Base-by-base conservation (phyloP, 2,329 filamentous ascomycete genomes). In the Leptographium flavum region DNA sequence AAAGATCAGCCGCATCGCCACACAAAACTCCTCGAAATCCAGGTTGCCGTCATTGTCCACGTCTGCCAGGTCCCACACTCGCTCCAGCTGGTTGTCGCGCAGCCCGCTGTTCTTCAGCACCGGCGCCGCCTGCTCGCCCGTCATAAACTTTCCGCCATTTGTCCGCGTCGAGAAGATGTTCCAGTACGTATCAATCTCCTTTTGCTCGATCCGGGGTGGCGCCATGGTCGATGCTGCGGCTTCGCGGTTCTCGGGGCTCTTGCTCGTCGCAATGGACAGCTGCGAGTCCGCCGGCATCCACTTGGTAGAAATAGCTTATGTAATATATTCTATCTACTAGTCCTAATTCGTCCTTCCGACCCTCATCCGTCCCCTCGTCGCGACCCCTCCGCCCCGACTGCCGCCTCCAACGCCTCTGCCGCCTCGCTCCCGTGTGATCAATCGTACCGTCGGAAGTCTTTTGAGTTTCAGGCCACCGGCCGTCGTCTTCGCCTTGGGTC, bases 1-100 rank as follows among this genome's bases (percentile, higher is more conserved):
- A 63, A 96, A 98, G 57, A 96, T 95, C 58, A 98, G 70, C 58
- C 92, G 79, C 92, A 98, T 98, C 33, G 88, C 92, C 47, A 98
- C 92, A 63, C 92, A 98, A 63, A 98, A 98, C 71, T 98, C 92
- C 67, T 98, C 92, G 68, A 98, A 98, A 66, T 98, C 92, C 45
- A 98, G 72, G 64, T 93, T 93, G 51, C 92, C 92, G 68, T 98
- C 92, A 56, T 88, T 88, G 65, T 98, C 92, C 50, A 98, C 87
- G 61, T 98, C 92, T 47, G 92, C 87, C 51, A 98, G 73, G 59
- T 98, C 92, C 92, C 92, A 98, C 51, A 98, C 86, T 56, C 81
- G 77, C 67, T 96, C 92, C n/a, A 98, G 80, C 67, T 98, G 90
- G 58, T 74, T 72, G 57, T 79, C 74, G 46, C 71, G 70, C 50